These are phyloP conservation scores for Balakata baccata DNA, from an alignment of 345 rosid species.

Conservation along the genomic window DNA sequence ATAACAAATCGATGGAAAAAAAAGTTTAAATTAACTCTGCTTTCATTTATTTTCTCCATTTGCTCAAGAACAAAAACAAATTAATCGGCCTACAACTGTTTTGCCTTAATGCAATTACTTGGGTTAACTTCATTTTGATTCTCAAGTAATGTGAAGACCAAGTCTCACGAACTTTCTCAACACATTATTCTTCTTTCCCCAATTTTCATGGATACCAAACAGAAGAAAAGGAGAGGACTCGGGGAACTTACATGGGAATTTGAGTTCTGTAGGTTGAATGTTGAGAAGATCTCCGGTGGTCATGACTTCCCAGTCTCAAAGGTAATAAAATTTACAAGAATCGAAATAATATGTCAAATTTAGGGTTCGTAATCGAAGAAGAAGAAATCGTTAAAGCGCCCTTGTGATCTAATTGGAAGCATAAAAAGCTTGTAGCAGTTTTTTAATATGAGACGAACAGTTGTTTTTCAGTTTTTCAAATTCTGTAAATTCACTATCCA, in stretches of 20 bases:
- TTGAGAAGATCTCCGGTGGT: slow-evolving; percentile 58
- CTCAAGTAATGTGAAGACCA: background rate
- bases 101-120: too few species aligned
- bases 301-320: slow-evolving; percentile 27
- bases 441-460: background rate
- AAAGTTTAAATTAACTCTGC: background rate
- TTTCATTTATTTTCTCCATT: background rate
- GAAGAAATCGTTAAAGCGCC: background rate
- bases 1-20: background rate
- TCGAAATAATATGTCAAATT: background rate
- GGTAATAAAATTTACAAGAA: background rate
- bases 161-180: background rate
- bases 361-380: slow-evolving; percentile 1
- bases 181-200: background rate
- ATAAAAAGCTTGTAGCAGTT: too few species aligned
- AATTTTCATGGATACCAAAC: slow-evolving; percentile 15
- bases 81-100: background rate
- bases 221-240: background rate
- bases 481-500: too few species aligned
- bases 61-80: background rate
- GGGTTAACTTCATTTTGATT: background rate
- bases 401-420: background rate
- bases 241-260: slow-evolving; percentile 65
- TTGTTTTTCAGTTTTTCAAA: background rate
- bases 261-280: slow-evolving; percentile 73